Conservation (phyloP, 192 early-diverging fungal genomes). For the Podochytrium sp. region DNA sequence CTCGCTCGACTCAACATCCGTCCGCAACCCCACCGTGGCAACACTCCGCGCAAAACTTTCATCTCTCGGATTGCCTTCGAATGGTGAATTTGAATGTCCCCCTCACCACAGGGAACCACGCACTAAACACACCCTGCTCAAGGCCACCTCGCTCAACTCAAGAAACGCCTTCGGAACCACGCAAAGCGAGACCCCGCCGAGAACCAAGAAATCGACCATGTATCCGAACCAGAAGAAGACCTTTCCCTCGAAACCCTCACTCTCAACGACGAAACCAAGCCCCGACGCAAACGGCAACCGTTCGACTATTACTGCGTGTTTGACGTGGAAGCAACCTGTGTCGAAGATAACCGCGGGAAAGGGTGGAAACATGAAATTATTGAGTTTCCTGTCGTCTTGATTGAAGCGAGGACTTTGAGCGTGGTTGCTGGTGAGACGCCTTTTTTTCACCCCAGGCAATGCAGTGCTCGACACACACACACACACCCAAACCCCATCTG, state of each 20-base stretch:
- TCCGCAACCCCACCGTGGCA: background rate
- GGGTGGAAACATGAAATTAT: conserved; percentile 67
- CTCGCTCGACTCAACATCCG: no score
- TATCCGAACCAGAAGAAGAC: background rate
- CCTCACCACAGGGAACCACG: background rate
- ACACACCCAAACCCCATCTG: background rate
- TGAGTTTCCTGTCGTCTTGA: conserved; percentile 79
- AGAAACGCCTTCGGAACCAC: background rate
- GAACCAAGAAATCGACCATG: background rate
- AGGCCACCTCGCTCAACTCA: conserved; percentile 8
- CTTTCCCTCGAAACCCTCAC: conserved; percentile 83
- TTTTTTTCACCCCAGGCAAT: background rate
- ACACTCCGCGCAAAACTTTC: background rate
- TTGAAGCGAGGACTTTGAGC: conserved; percentile 64
- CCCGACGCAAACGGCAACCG: conserved; percentile 34
- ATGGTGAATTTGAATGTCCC: background rate
- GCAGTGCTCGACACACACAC: background rate
- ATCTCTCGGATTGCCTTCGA: conserved; percentile 1
- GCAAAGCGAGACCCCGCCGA: background rate
- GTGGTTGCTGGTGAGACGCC: conserved; percentile 47
- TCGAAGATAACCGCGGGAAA: conserved; percentile 59
- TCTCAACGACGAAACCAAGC: conserved; percentile 42
- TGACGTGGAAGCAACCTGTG: conserved; percentile 86
- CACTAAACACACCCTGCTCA: background rate
- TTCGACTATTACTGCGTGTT: conserved; percentile 74